Conservation (phyloP, 345 rosid species). For the Xanthoceras sorbifolium region DNA sequence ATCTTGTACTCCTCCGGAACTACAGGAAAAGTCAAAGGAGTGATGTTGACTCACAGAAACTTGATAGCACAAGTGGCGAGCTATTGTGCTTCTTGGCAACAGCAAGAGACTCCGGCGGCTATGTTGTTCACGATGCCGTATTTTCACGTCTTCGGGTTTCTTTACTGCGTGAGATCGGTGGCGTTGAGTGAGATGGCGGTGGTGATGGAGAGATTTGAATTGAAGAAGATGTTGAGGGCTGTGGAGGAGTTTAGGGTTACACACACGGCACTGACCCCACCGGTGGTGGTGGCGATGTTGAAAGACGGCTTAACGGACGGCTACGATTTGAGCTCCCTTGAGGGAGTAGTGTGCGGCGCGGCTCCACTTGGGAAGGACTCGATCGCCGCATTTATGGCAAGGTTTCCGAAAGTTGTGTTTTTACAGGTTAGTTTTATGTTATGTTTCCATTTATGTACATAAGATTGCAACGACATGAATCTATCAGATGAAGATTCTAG, state of each 20-base stretch:
- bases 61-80: slow-evolving; percentile 15
- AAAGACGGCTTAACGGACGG: slow-evolving; percentile 11
- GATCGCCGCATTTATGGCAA: slow-evolving; percentile 20
- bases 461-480: no score
- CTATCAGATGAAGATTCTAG: no score
- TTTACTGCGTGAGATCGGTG: slow-evolving; percentile 25
- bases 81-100: neutral
- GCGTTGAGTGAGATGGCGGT: slow-evolving; percentile 31
- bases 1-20: slow-evolving; percentile 48
- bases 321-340: slow-evolving; percentile 31
- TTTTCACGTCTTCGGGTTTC: slow-evolving; percentile 33
- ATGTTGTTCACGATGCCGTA: slow-evolving; percentile 31
- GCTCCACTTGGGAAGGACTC: slow-evolving; percentile 38
- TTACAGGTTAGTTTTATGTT: slow-evolving; percentile 24
- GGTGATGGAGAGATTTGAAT: slow-evolving; percentile 37
- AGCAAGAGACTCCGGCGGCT: slow-evolving; percentile 18
- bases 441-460: no score
- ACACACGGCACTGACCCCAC: slow-evolving; percentile 27
- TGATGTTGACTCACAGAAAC: slow-evolving; percentile 41
- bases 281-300: slow-evolving; percentile 27
- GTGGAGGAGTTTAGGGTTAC: slow-evolving; percentile 30
- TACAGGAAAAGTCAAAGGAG: slow-evolving; percentile 39
- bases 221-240: slow-evolving; percentile 30
- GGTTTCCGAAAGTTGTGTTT: slow-evolving; percentile 23
- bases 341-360: slow-evolving; percentile 20